These are phyloP conservation scores for Senecio squalidus DNA, from an alignment of 140 eudicot species.

Conservation along the genomic window DNA sequence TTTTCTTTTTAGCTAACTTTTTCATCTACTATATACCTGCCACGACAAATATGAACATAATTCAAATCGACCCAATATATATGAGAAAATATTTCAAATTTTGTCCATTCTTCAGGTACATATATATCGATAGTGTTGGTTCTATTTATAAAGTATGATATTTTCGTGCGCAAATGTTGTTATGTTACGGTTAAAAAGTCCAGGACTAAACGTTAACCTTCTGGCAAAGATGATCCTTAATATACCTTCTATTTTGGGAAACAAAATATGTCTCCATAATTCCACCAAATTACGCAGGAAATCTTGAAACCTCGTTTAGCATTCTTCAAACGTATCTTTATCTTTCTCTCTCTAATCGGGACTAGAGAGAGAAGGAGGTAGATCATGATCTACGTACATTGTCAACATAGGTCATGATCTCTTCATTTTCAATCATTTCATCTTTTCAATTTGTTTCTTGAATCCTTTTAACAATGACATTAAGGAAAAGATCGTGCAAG, in stretches of 20 bases:
- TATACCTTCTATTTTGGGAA: slow-evolving; percentile 23
- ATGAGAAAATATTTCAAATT: too few species aligned
- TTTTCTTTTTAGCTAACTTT: too few species aligned
- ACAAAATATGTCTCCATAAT: slow-evolving; percentile 15
- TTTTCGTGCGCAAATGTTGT: background rate
- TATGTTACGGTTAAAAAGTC: slow-evolving; percentile 13
- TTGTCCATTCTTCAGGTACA: too few species aligned
- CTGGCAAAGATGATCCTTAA: slow-evolving; percentile 31
- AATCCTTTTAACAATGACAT: slow-evolving; percentile 10
- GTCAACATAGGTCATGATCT: slow-evolving; percentile 44
- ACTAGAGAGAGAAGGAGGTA: slow-evolving; percentile 30
- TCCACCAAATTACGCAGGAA: slow-evolving; percentile 24
- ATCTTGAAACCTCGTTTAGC: slow-evolving; percentile 21
- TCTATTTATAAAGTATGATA: too few species aligned
- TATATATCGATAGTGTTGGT: too few species aligned
- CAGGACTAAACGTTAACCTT: slow-evolving; percentile 50
- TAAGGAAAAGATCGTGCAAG: slow-evolving; percentile 32
- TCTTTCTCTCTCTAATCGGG: slow-evolving; percentile 27
- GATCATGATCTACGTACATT: slow-evolving; percentile 37
- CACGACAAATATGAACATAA: too few species aligned
- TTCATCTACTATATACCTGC: too few species aligned
- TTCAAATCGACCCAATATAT: too few species aligned
- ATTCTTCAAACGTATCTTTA: slow-evolving; percentile 15
- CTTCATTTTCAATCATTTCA: slow-evolving; percentile 26
- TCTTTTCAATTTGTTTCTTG: slow-evolving; percentile 10